phyloP scores from a whole-genome alignment of 2,329 filamentous ascomycete genomes.

The Aspergillus tanneri region DNA sequence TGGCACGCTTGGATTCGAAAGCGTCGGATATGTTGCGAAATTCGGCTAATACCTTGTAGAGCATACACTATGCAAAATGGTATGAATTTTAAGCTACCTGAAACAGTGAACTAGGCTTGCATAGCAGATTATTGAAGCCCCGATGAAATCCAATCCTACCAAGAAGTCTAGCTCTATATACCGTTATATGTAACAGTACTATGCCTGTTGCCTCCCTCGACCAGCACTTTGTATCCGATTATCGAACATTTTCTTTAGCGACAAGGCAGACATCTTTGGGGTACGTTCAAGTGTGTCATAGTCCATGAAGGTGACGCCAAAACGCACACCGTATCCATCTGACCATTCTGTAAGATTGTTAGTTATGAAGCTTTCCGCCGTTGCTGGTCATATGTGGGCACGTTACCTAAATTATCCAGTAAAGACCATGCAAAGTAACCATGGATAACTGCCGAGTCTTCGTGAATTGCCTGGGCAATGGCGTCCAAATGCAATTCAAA shows the following conservation, averaged over 20 bases:
- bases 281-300: conserved; percentile 10
- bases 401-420: conserved; percentile 19
- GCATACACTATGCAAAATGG: no score
- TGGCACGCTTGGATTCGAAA: conserved; percentile 46
- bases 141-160: no score
- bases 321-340: conserved; percentile 14
- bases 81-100: no score
- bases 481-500: conserved; percentile 9
- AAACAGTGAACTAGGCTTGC: no score
- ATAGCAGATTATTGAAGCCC: no score
- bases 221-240: neutral
- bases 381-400: neutral
- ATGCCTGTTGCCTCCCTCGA: neutral
- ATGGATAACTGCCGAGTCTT: conserved; percentile 8
- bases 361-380: neutral
- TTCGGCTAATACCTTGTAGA: no score
- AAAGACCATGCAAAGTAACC: conserved; percentile 18
- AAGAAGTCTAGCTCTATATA: no score
- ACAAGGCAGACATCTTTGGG: conserved; percentile 10
- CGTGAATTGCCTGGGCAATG: conserved; percentile 5
- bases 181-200: neutral
- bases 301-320: conserved; percentile 14
- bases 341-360: conserved; percentile 14
- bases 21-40: conserved; percentile 44
- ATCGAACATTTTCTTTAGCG: conserved; percentile 5